Conservation (phyloP, 2,329 filamentous ascomycete species). For the Curvularia spicifera region DNA sequence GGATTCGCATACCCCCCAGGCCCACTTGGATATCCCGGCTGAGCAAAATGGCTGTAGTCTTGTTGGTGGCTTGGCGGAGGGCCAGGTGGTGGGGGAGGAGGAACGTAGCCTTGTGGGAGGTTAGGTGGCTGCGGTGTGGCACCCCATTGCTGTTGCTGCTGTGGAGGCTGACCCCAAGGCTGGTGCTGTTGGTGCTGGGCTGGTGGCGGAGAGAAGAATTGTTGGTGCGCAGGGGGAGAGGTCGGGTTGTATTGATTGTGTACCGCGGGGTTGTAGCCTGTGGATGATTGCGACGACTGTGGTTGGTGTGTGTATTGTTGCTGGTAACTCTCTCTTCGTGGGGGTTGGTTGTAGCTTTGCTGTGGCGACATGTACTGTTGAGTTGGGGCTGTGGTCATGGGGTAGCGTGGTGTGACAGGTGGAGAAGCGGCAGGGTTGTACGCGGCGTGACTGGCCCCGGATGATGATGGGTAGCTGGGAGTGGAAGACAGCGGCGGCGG, state of each 20-base stretch:
- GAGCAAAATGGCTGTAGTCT: conserved; percentile 60
- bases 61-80: conserved; percentile 63
- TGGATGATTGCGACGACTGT: conserved; percentile 35
- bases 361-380: conserved; percentile 45
- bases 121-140: conserved; percentile 59
- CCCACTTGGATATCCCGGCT: conserved; percentile 61
- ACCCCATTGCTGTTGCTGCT: conserved; percentile 61
- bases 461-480: conserved; percentile 45
- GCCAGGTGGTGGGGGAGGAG: conserved; percentile 70
- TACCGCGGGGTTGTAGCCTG: conserved; percentile 54
- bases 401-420: conserved; percentile 56
- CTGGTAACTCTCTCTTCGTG: conserved; percentile 46
- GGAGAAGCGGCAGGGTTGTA: conserved; percentile 60
- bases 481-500: conserved; percentile 50
- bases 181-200: conserved; percentile 47
- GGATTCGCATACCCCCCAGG: conserved; percentile 48
- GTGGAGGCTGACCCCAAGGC: conserved; percentile 58
- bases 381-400: conserved; percentile 39
- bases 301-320: conserved; percentile 29
- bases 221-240: conserved; percentile 64
- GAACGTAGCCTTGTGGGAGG: conserved; percentile 69
- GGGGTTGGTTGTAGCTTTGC: conserved; percentile 41
- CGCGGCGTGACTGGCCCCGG: conserved; percentile 47
- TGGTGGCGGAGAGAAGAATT: conserved; percentile 59
- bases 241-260: conserved; percentile 51